A percentile compares a stretch with the other conserved stretches of the same genome.
Conservation (phyloP, 2,329 filamentous ascomycete species). For the Neurospora sp. region DNA sequence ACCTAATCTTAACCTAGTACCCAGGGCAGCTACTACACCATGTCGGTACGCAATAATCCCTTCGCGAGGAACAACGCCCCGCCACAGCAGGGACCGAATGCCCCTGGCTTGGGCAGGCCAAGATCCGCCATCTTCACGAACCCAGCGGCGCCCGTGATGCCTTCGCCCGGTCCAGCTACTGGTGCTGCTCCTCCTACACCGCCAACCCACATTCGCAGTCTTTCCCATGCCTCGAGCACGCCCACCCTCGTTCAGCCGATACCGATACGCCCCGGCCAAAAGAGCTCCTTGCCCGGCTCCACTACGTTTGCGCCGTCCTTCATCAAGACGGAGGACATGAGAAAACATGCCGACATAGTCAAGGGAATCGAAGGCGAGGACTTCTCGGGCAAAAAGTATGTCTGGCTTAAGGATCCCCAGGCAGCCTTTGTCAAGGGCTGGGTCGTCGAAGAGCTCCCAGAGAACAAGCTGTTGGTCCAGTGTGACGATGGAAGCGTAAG, state of each 20-base stretch:
- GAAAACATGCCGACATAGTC: constrained; percentile 40
- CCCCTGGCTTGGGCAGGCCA: constrained; percentile 46
- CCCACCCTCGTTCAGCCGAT: constrained; percentile 27
- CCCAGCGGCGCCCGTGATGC: constrained; percentile 40
- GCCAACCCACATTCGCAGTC: constrained; percentile 53
- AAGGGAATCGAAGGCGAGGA: constrained; percentile 88
- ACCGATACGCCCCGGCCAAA: constrained; percentile 29
- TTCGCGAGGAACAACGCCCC: constrained; percentile 59
- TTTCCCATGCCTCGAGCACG: constrained; percentile 50
- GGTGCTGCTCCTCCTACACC: not conserved
- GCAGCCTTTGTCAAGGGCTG: constrained; percentile 86
- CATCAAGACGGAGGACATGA: constrained; percentile 77
- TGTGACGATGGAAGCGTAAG: constrained; percentile 84
- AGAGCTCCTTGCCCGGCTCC: constrained; percentile 47
- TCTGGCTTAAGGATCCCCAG: constrained; percentile 86
- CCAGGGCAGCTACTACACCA: constrained; percentile 27
- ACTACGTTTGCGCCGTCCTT: constrained; percentile 93
- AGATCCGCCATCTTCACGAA: constrained; percentile 63
- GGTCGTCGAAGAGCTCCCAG: constrained; percentile 71
- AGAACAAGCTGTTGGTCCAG: constrained; percentile 68
- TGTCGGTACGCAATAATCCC: constrained; percentile 67
- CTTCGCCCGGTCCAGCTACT: constrained; percentile 17
- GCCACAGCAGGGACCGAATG: constrained; percentile 49
- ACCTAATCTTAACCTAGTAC: not conserved
- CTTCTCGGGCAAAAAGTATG: constrained; percentile 96